Evolutionary conservation across 352 stramenopile genomes (phyloP).

Genomic region (Pythium sukuiense): DNA sequence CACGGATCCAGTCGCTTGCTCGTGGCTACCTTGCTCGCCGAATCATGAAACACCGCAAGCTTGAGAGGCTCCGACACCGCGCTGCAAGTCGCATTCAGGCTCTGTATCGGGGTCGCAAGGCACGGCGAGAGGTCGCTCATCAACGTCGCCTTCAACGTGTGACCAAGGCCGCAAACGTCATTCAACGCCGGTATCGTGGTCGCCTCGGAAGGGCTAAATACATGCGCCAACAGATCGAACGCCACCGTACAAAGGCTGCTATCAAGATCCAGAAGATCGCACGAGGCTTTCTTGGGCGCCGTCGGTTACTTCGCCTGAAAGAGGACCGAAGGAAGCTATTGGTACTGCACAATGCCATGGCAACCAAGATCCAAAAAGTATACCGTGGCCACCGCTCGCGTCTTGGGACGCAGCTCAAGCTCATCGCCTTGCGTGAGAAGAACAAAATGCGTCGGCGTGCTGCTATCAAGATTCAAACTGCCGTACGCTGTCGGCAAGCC

Average conservation of each 20-base stretch:
- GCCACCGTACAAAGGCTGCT: slow-evolving; percentile 39
- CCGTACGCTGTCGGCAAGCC: slow-evolving; percentile 50
- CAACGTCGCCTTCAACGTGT: slow-evolving; percentile 28
- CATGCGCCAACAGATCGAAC: slow-evolving; percentile 59
- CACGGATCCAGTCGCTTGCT: slow-evolving; percentile 49
- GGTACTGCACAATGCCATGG: slow-evolving; percentile 39
- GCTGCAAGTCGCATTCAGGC: slow-evolving; percentile 62
- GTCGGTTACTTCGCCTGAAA: slow-evolving; percentile 32
- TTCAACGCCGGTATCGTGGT: slow-evolving; percentile 71
- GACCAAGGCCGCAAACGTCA: slow-evolving; percentile 49
- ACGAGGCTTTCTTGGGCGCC: slow-evolving; percentile 41
- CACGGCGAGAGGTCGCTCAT: slow-evolving; percentile 34
- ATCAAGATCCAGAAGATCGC: slow-evolving; percentile 58
- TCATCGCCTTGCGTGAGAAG: slow-evolving; percentile 59
- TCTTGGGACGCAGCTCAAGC: slow-evolving; percentile 66
- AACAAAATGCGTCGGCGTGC: slow-evolving; percentile 49
- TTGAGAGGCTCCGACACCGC: slow-evolving; percentile 30
- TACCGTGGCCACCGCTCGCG: slow-evolving; percentile 74
- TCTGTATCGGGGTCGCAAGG: slow-evolving; percentile 53
- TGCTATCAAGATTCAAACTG: slow-evolving; percentile 69
- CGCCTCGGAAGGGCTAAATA: slow-evolving; percentile 63
- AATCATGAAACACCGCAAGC: slow-evolving; percentile 17
- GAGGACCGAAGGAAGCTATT: slow-evolving; percentile 33
- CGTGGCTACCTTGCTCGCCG: slow-evolving; percentile 44
- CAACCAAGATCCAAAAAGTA: slow-evolving; percentile 64